Evolutionary conservation across 306 rosid genomes (phyloP).

Genomic region (Mimosa bimucronata): DNA sequence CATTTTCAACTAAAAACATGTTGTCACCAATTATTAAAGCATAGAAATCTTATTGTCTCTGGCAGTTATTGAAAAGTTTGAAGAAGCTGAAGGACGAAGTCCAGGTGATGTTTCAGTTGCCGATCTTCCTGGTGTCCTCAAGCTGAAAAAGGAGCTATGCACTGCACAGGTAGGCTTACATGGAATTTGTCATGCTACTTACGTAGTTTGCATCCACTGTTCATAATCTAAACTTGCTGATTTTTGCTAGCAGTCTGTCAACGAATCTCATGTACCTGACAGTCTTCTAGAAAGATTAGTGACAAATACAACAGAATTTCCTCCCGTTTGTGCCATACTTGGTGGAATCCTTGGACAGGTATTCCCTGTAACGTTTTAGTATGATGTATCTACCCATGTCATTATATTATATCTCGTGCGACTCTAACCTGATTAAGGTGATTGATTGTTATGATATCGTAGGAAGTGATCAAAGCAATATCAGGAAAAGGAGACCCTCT

Average conservation of each 20-base stretch:
- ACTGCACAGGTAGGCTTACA: constrained; percentile 63
- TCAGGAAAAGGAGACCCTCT: constrained; percentile 91
- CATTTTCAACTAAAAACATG: not conserved
- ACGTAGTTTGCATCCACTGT: not conserved
- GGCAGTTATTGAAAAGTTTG: constrained; percentile 79
- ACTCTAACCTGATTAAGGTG: constrained; percentile 8
- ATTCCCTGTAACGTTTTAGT: constrained; percentile 12
- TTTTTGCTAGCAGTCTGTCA: constrained; percentile 62
- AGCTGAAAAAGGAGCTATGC: constrained; percentile 76
- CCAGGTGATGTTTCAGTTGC: constrained; percentile 64
- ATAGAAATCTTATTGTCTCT: constrained; percentile 4
- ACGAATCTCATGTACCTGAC: constrained; percentile 73
- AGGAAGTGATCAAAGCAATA: constrained; percentile 97
- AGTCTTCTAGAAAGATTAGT: constrained; percentile 75
- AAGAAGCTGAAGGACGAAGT: constrained; percentile 72
- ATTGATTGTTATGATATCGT: constrained; percentile 17
- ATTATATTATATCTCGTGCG: not conserved
- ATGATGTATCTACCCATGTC: not conserved
- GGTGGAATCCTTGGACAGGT: constrained; percentile 99
- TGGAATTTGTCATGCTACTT: constrained; percentile 19
- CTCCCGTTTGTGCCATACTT: constrained; percentile 92
- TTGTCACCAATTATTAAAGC: not conserved
- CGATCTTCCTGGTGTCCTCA: constrained; percentile 74
- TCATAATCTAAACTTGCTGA: constrained; percentile 30
- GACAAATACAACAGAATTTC: constrained; percentile 65